Base-by-base conservation (phyloP, 345 rosid species). In the Cardamine resedifolia region DNA sequence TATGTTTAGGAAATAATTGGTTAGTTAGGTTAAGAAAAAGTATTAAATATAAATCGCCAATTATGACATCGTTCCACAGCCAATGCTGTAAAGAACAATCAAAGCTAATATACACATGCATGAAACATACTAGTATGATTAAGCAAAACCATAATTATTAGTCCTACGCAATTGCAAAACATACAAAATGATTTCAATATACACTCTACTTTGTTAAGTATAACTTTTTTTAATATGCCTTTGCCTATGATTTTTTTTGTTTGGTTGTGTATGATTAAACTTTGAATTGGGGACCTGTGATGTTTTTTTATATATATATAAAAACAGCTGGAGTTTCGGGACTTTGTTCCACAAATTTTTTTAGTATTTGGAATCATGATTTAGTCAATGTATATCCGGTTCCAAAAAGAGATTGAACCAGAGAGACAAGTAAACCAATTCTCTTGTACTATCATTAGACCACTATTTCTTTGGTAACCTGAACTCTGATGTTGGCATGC, bases 101-200 rank as follows among this genome's bases (percentile, higher is more conserved):
- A 45, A 56, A 55, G 65, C 49, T 64, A 12, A 49, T 11, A 49
- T 41, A 74, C 78, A 74, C 78, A 74, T 74, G 73, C 73, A 66
- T 36, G 68, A 66, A 38, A n/a, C 47, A 66, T 66, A n/a, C n/a
- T n/a, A n/a, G n/a, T n/a, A 74, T 74, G 73, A 66, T 74, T 66
- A 58, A 50, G 55, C 61, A 66, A 59, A 36, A 49, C 73, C 55
- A 48, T 39, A 20, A 66, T 74, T 28, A 74, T 74, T 66, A 50
- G 61, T 20, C 73, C 18, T 58, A 38, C 45, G 53, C 67, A 38
- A 66, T 55, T 48, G 39, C 67, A 11, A 50, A 49, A 58, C 58
- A 66, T 49, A 14, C 4, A 14, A 6, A 65, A 64, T 56, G 58
- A 73, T 73, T 65, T 44, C 58, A 31, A 11, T 36, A 16, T 38